Conservation (phyloP, 225 moss, liverwort and hornwort genomes). For the Pleurozium schreberi region DNA sequence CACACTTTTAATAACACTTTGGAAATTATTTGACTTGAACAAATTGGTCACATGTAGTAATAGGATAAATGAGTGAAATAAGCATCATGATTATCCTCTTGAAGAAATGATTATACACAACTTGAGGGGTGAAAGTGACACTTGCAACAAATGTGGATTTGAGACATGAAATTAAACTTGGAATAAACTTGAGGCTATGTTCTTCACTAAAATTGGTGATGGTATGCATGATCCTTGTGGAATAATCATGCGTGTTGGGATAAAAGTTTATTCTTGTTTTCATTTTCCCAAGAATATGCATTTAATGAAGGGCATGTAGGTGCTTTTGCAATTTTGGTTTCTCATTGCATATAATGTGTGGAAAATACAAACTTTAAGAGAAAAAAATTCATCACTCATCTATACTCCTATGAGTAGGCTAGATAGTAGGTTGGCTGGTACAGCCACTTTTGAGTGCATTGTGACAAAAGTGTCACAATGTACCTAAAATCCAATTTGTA, state of each 20-base stretch:
- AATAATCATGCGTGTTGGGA: neutral
- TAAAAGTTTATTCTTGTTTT: neutral
- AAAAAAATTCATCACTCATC: neutral
- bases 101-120: neutral
- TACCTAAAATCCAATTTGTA: no score
- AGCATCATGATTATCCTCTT: neutral
- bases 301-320: neutral
- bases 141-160: neutral
- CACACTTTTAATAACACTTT: neutral
- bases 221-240: neutral
- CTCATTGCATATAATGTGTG: neutral
- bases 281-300: neutral
- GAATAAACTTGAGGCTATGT: neutral
- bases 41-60: neutral
- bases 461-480: no score
- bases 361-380: neutral
- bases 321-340: neutral
- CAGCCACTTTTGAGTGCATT: no score
- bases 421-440: no score
- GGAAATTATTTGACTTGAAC: neutral
- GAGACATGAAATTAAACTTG: neutral
- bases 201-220: neutral
- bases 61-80: neutral
- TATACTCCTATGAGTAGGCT: no score
- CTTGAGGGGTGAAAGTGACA: neutral